These are phyloP conservation scores for Mycena floridula DNA, from an alignment of 768 basidiomycete species.

Conservation along the genomic window DNA sequence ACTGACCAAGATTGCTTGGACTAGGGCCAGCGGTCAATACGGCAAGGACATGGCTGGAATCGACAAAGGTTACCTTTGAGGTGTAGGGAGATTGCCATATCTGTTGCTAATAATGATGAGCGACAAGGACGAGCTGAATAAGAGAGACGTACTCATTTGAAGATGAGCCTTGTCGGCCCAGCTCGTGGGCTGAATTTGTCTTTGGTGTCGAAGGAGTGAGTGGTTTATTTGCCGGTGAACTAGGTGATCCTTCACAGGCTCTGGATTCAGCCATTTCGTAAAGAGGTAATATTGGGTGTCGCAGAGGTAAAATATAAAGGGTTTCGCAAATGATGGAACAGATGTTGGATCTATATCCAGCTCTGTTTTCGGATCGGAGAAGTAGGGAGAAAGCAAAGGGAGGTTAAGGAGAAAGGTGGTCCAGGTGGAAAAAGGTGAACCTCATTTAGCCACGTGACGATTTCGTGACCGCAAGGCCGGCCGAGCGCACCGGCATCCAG, in stretches of 20 bases:
- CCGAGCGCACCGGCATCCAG: no score
- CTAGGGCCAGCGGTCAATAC: neutral
- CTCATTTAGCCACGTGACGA: no score
- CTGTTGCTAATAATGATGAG: no score
- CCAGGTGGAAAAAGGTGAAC: no score
- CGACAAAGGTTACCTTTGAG: neutral
- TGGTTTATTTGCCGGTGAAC: neutral
- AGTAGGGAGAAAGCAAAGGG: no score
- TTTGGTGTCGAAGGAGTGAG: neutral
- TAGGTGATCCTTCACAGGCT: neutral
- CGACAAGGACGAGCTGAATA: neutral
- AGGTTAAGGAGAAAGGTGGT: no score
- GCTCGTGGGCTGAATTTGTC: neutral
- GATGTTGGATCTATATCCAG: no score
- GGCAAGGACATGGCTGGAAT: neutral
- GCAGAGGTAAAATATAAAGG: conserved; percentile 7
- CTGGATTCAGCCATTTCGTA: neutral
- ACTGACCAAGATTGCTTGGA: conserved; percentile 2
- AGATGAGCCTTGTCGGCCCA: neutral
- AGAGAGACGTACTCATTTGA: neutral
- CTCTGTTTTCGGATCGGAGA: no score
- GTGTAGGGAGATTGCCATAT: neutral
- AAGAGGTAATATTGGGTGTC: no score
- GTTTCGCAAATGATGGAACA: no score
- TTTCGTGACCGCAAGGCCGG: no score